Conservation (phyloP, 2,329 filamentous ascomycete genomes). For the Fusarium newnesense region DNA sequence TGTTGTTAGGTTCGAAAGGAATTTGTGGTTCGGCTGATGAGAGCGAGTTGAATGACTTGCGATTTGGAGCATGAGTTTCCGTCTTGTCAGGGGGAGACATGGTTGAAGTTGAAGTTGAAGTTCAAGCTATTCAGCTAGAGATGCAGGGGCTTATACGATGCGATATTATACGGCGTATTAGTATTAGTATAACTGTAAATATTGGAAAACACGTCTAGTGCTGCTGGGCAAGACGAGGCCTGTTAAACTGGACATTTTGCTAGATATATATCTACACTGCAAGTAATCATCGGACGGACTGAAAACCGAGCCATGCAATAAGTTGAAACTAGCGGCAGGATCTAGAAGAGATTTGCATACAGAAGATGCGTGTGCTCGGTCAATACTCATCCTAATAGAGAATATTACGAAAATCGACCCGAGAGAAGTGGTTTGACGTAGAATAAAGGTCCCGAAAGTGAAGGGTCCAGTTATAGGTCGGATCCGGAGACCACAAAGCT, state of each 20-base stretch:
- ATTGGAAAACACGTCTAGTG: not conserved
- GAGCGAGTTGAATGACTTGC: conserved; percentile 32
- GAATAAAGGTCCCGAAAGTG: conserved; percentile 11
- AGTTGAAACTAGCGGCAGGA: conserved; percentile 11
- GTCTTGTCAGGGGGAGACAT: conserved; percentile 21
- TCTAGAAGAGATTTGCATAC: not conserved
- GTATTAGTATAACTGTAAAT: not conserved
- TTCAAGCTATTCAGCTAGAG: not conserved
- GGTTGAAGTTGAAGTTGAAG: not conserved
- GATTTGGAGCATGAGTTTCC: conserved; percentile 4
- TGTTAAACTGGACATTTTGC: conserved; percentile 2
- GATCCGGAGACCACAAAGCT: conserved; percentile 36
- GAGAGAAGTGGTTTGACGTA: conserved; percentile 12
- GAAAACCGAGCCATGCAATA: conserved; percentile 13
- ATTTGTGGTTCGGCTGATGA: conserved; percentile 31
- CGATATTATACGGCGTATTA: not conserved
- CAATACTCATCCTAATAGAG: not conserved
- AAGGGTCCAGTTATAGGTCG: conserved; percentile 22
- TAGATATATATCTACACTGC: conserved; percentile 32
- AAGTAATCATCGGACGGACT: conserved; percentile 19
- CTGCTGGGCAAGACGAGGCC: conserved; percentile 4
- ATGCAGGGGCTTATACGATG: not conserved
- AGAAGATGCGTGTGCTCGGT: conserved; percentile 7
- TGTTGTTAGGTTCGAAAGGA: not conserved
- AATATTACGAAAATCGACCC: not conserved